Base-by-base conservation (phyloP, 768 basidiomycete species). In the Mycena latifolia region DNA sequence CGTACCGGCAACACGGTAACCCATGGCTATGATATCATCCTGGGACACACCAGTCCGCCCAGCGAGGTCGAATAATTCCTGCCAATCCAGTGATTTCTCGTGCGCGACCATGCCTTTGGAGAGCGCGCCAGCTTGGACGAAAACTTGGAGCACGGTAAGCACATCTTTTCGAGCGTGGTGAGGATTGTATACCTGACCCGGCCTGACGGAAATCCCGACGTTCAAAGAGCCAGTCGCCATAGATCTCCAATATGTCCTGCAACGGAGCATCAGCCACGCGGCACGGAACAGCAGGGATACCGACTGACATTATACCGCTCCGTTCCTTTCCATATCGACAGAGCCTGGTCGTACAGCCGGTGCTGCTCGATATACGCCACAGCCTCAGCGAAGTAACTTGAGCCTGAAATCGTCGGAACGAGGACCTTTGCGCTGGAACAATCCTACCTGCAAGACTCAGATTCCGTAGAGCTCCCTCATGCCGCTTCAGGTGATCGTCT, bases 191-290 rank as follows among this genome's bases (percentile, higher is more conserved):
- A 94, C 96, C 91, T 27, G 92, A 79, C 0, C 93, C 96, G 5
- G 97, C 93, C 69, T 96, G 91, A 65, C 82, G 79, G 77, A 94
- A 95, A 25, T 96, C 93, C 58, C 93, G 82, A 50, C 89, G 81
- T 60, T 98, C 94, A 73, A 92, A 96, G 5, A 98, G 83, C 85
- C 93, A 93, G 66, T 92, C 92, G 5, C 94, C 94, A 74, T 96
- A 98, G 12, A 91, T 72, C 63, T 89, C 86, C 56, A 94, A 77
- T 17, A 95, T 80, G 39, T 84, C 79, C 93, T 95, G 55, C 33
- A 22, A 24, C 63, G 64, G 61, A 50, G 72, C 67, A 66, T 28
- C 25, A 35, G 48, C 59, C 18, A 65, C n/a, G 48, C n/a, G n/a
- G 35, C 1, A 18, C 9, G 25, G 15, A 27, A 15, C 52, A 63